phyloP scores from a whole-genome alignment of 2,329 filamentous ascomycete species.

The Colletotrichum kahawae region DNA sequence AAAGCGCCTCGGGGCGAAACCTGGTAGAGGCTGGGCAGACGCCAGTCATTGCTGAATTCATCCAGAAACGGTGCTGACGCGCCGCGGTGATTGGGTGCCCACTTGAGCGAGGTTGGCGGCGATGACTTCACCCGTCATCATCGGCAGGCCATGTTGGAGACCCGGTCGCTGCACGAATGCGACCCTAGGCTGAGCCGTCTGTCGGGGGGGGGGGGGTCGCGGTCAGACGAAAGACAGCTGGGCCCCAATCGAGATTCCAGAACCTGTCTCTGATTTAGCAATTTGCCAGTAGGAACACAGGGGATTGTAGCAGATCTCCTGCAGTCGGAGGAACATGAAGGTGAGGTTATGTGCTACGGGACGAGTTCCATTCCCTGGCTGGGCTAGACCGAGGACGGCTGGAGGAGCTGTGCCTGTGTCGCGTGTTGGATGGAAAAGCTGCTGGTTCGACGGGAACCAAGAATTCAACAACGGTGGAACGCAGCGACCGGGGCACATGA shows the following conservation, averaged over 20 bases:
- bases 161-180: background rate
- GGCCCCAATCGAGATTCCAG: constrained; percentile 8
- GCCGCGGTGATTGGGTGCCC: constrained; percentile 12
- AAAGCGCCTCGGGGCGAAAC: constrained; percentile 7
- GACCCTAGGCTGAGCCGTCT: background rate
- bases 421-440: background rate
- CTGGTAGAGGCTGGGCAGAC: constrained; percentile 2
- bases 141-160: constrained; percentile 6
- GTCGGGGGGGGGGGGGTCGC: background rate
- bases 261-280: background rate
- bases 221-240: background rate
- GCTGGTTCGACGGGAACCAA: background rate
- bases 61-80: constrained; percentile 9
- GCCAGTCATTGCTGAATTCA: constrained; percentile 12
- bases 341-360: background rate
- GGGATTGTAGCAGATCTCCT: background rate
- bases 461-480: background rate
- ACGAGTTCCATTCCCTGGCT: background rate
- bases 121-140: constrained; percentile 24
- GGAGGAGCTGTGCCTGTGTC: background rate
- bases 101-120: background rate
- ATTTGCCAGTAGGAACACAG: background rate
- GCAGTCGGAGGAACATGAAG: background rate
- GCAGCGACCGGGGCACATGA: background rate
- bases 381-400: background rate